phyloP scores from a whole-genome alignment of 208 protist genomes.

The Acanthamoeba healyi region DNA sequence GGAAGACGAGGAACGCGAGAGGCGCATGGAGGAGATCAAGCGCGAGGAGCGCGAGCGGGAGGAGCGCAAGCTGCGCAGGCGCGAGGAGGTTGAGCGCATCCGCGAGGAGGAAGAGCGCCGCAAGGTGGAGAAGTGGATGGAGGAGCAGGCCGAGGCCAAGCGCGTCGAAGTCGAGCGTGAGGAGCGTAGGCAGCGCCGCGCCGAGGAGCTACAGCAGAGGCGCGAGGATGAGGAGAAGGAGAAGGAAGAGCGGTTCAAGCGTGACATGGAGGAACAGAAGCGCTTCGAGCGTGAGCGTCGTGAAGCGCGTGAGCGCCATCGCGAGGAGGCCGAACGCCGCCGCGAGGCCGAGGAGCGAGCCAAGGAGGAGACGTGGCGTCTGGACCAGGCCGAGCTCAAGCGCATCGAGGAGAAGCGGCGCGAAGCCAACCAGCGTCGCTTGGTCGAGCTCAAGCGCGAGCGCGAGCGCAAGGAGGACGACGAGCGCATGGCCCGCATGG shows the following conservation, averaged over 20 bases:
- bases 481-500: constrained; percentile 31
- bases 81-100: constrained; percentile 10
- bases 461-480: constrained; percentile 50
- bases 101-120: constrained; percentile 32
- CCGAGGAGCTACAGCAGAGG: not conserved
- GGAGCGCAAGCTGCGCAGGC: not conserved
- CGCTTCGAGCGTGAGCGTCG: not conserved
- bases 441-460: constrained; percentile 43
- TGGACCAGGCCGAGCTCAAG: constrained; percentile 34
- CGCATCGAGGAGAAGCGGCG: not conserved
- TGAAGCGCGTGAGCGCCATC: not conserved
- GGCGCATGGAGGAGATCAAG: constrained; percentile 70
- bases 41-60: constrained; percentile 32
- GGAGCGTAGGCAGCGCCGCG: not conserved
- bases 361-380: constrained; percentile 38
- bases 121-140: constrained; percentile 31
- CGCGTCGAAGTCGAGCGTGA: not conserved
- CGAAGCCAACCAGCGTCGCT: constrained; percentile 9
- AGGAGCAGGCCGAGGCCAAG: constrained; percentile 56
- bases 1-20: constrained; percentile 65
- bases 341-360: constrained; percentile 39
- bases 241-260: constrained; percentile 59
- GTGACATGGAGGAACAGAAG: constrained; percentile 18
- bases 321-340: constrained; percentile 14
- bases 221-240: constrained; percentile 56